Evolutionary conservation across 176 grass and related monocot species (phyloP), one percentile per base, ranked within the genome.

Genomic region (Dactylis glomerata): DNA sequence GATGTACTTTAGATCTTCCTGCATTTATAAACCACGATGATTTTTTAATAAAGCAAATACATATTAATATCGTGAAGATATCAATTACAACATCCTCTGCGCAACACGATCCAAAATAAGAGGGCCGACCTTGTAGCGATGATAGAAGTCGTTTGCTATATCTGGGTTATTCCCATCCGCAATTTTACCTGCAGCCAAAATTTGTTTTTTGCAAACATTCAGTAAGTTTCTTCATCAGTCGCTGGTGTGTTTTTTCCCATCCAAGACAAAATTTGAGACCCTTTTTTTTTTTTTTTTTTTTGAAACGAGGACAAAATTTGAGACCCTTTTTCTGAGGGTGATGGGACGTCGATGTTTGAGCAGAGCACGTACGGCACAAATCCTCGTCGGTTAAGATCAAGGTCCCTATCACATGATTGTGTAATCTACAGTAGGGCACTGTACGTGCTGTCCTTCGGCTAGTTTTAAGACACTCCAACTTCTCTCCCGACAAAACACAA

Each of bases 41-140:
- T n/a, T n/a, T n/a, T n/a, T n/a, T n/a, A n/a, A n/a, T n/a, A n/a
- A n/a, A n/a, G n/a, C n/a, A n/a, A n/a, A n/a, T n/a, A 36, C 34
- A 36, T 2, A 3, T 36, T 36, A 5, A 36, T 3, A 36, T 36
- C 5, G 2, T 36, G 34, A 36, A 36, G 3, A 36, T 2, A 5
- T 5, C 34, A 5, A 36, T 5, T 36, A n/a, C n/a, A n/a, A n/a
- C 34, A 36, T 36, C 34, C 2, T 36, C 3, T 36, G 5, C 2
- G 5, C 34, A 36, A 36, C 2, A 36, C 5, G 67, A 45, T 44
- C 32, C 8, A 9, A 37, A 2, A 10, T 16, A 57, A 75, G 37
- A 33, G 45, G 0, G 12, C 31, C 38, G 20, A 94, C 92, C 86
- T 94, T 94, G 84, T 91, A 94, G 1, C 83, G 86, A 84, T 94